A percentile compares a stretch with the other conserved stretches of the same genome.
phyloP scores from a whole-genome alignment of 176 grass and related monocot genomes.

The Avena sativa region DNA sequence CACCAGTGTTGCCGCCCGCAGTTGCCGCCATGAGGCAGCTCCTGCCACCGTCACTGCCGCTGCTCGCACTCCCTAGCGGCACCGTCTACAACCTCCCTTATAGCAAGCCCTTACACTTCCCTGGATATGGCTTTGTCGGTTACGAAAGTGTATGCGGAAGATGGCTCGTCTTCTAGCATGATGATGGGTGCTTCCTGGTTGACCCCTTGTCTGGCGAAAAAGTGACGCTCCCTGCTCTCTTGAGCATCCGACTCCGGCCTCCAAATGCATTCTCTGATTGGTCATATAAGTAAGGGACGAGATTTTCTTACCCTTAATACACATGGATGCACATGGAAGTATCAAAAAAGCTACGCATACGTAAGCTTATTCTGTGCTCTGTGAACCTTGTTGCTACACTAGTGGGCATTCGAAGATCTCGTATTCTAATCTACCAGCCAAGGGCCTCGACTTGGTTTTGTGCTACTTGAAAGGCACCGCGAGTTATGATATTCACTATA shows the following conservation, averaged over 20 bases:
- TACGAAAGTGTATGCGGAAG: background rate
- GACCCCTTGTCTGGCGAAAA: background rate
- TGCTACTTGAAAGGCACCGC: too few species aligned
- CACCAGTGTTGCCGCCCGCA: background rate
- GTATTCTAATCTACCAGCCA: background rate
- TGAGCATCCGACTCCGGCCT: background rate
- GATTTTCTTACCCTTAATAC: background rate
- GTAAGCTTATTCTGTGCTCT: background rate
- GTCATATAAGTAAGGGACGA: background rate
- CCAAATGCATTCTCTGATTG: background rate
- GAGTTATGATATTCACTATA: too few species aligned
- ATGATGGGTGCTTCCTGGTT: background rate
- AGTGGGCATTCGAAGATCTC: background rate
- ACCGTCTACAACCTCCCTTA: constrained; percentile 4
- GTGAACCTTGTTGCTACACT: background rate
- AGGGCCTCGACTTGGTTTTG: background rate
- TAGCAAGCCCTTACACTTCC: background rate
- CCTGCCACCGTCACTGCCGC: background rate
- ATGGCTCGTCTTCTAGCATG: background rate
- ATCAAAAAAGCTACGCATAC: background rate
- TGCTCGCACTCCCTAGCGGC: background rate
- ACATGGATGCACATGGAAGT: background rate
- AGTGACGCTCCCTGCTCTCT: background rate
- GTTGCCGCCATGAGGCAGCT: background rate
- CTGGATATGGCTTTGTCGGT: background rate